Conservation (phyloP, 495 filamentous ascomycete species). For the Hypoxylon perforatum region DNA sequence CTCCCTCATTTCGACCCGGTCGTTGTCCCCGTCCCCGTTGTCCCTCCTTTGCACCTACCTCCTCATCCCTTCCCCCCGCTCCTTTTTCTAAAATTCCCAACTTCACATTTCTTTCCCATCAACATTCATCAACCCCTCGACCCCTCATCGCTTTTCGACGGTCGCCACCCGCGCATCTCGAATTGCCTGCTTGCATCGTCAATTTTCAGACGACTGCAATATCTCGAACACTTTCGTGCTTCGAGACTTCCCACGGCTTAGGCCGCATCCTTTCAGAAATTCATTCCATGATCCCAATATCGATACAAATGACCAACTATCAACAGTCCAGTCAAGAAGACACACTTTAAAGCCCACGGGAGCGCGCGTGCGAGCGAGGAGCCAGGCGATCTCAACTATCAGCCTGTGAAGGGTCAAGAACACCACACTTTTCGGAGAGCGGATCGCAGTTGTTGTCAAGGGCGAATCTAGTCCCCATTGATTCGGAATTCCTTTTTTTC, state of each 20-base stretch:
- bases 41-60: constrained; percentile 49
- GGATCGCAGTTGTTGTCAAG: constrained; percentile 50
- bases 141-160: constrained; percentile 53
- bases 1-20: constrained; percentile 50
- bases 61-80: constrained; percentile 52
- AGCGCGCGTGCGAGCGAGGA: constrained; percentile 63
- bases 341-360: constrained; percentile 72
- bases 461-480: constrained; percentile 36
- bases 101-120: constrained; percentile 50
- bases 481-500: constrained; percentile 33
- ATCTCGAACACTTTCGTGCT: constrained; percentile 60
- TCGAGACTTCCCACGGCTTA: constrained; percentile 48
- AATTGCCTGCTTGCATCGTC: constrained; percentile 39
- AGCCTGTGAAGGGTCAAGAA: constrained; percentile 56
- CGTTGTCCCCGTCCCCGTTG: constrained; percentile 31
- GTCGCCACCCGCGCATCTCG: constrained; percentile 51
- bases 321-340: constrained; percentile 60
- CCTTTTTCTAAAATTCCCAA: constrained; percentile 50
- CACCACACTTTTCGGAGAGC: constrained; percentile 40
- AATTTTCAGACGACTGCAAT: constrained; percentile 58
- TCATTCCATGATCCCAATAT: constrained; percentile 64
- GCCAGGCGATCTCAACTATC: constrained; percentile 64
- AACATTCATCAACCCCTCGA: constrained; percentile 60
- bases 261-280: constrained; percentile 40
- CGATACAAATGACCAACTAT: constrained; percentile 67